A percentile compares a stretch with the other conserved stretches of the same genome.
phyloP scores from a whole-genome alignment of 2,329 filamentous ascomycete genomes.

The Claviceps sp. region DNA sequence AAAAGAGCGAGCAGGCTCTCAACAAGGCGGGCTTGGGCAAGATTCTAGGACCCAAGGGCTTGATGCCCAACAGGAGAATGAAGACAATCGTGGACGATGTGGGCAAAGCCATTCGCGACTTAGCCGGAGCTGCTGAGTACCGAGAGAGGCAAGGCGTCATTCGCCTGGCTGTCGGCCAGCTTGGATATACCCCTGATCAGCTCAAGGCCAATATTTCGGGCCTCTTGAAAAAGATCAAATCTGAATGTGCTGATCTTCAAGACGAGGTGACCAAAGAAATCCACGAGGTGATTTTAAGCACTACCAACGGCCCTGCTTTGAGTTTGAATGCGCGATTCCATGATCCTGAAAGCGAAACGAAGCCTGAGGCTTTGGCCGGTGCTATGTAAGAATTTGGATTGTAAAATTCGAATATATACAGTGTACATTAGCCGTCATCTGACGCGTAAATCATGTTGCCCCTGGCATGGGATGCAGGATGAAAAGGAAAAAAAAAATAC shows the following conservation, averaged over 20 bases:
- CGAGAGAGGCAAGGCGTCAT: constrained; percentile 76
- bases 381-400: constrained; percentile 31
- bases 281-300: constrained; percentile 63
- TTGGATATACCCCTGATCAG: constrained; percentile 79
- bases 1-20: constrained; percentile 61
- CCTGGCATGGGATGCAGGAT: neutral
- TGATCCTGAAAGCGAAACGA: constrained; percentile 43
- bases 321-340: constrained; percentile 70
- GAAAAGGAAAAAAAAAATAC: neutral
- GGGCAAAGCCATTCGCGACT: constrained; percentile 58
- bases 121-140: constrained; percentile 77
- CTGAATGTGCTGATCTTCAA: constrained; percentile 60
- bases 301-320: constrained; percentile 76
- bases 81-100: constrained; percentile 83
- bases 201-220: constrained; percentile 71
- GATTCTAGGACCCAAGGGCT: constrained; percentile 71
- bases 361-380: constrained; percentile 36
- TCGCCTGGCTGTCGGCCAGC: constrained; percentile 77
- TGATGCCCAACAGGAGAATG: constrained; percentile 85
- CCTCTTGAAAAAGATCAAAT: constrained; percentile 64
- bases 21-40: constrained; percentile 70
- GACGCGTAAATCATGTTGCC: constrained; percentile 10
- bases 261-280: constrained; percentile 31
- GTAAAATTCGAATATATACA: constrained; percentile 10
- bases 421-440: constrained; percentile 26